Evolutionary conservation across 140 eudicot genomes (phyloP).

Genomic region (Anethum foeniculum): DNA sequence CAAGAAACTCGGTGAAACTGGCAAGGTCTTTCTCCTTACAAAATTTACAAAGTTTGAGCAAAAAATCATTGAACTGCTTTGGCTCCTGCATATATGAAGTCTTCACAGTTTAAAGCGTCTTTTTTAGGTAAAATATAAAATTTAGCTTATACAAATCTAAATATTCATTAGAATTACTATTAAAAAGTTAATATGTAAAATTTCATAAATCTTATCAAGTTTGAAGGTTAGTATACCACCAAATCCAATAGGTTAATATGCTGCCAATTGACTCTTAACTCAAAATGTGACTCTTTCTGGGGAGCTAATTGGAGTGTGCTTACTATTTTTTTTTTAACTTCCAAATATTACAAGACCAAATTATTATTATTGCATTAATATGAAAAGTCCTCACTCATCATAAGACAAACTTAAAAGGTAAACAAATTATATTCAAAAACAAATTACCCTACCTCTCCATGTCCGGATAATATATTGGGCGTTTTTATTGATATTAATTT

Average conservation of each 20-base stretch:
- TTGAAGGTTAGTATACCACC: background rate
- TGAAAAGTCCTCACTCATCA: background rate
- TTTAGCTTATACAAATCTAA: background rate
- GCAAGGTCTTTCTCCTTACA: slow-evolving; percentile 50
- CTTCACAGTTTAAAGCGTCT: background rate
- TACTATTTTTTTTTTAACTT: background rate
- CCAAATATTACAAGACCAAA: background rate
- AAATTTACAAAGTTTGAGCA: slow-evolving; percentile 47
- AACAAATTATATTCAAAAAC: background rate
- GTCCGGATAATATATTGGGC: background rate
- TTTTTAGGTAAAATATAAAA: background rate
- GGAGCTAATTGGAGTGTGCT: background rate
- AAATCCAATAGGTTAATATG: background rate
- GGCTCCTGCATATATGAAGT: slow-evolving; percentile 52
- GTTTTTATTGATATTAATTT: background rate
- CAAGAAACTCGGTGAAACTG: slow-evolving; percentile 51
- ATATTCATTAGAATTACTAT: background rate
- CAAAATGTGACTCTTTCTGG: background rate
- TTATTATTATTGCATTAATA: background rate
- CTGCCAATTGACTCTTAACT: background rate
- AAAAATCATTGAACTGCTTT: slow-evolving; percentile 75
- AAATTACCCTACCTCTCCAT: background rate
- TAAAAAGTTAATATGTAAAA: background rate
- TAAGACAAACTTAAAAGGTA: background rate
- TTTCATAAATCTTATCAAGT: background rate